A percentile compares a stretch with the other conserved stretches of the same genome.
phyloP scores from a whole-genome alignment of 306 rosid genomes.

The Acmispon strigosus region DNA sequence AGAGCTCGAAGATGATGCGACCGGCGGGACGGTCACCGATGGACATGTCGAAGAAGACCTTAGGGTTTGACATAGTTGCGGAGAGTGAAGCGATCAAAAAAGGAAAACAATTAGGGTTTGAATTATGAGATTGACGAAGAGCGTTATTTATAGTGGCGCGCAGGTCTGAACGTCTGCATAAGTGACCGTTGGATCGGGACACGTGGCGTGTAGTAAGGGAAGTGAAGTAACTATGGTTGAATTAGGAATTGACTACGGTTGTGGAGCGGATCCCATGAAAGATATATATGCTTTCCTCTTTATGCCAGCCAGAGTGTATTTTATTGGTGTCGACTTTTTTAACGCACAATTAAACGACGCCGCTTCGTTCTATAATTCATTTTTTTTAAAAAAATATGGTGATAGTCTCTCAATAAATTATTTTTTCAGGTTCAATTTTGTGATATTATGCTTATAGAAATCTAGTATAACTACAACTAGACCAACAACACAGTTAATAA shows the following conservation, averaged over 20 bases:
- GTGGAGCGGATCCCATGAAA: constrained; percentile 28
- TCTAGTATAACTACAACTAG: no score
- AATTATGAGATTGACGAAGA: neutral
- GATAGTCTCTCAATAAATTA: no score
- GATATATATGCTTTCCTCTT: constrained; percentile 28
- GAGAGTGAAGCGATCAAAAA: neutral
- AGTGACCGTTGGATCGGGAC: constrained; percentile 36
- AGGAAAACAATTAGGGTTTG: constrained; percentile 5
- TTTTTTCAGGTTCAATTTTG: no score
- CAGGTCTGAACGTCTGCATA: neutral
- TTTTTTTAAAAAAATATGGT: no score
- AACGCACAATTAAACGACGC: constrained; percentile 19
- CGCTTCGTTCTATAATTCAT: constrained; percentile 17
- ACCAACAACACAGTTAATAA: no score
- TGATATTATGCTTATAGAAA: no score
- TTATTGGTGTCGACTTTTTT: neutral
- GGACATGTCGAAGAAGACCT: constrained; percentile 72
- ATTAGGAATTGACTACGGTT: constrained; percentile 41
- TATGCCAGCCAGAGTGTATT: neutral
- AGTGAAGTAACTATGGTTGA: constrained; percentile 33
- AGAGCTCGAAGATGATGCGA: constrained; percentile 76
- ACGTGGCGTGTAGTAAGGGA: constrained; percentile 28
- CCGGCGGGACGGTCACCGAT: constrained; percentile 61
- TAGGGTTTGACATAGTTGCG: constrained; percentile 54
- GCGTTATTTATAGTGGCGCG: constrained; percentile 25